Percentiles rank a stretch among this genome's conserved stretches.
Evolutionary conservation across 768 basidiomycete species (phyloP).

Genomic region (Infundibulicybe gibba): DNA sequence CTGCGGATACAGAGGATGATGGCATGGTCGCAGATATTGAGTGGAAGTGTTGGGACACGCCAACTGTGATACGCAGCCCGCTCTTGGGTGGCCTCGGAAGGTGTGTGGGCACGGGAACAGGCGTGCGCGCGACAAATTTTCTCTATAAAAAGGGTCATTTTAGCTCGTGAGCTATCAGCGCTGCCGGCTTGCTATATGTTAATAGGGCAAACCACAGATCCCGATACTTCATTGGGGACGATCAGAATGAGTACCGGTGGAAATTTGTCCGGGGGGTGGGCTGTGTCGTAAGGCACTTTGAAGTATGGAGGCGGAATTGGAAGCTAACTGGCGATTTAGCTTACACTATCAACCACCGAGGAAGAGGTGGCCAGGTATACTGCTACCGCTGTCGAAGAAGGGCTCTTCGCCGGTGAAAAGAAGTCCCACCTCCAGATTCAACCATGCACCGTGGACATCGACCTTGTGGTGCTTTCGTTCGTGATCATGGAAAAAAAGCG

Average conservation of each 20-base stretch:
- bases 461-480: constrained; percentile 51
- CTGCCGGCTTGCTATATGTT: constrained; percentile 1
- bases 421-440: constrained; percentile 44
- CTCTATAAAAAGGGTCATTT: constrained; percentile 38
- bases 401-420: constrained; percentile 43
- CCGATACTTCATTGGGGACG: constrained; percentile 47
- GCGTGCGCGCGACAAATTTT: constrained; percentile 32
- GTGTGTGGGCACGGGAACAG: constrained; percentile 21
- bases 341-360: constrained; percentile 31
- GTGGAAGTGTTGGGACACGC: constrained; percentile 38
- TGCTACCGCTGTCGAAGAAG: constrained; percentile 30
- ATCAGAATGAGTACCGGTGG: constrained; percentile 49
- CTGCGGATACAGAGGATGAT: constrained; percentile 30
- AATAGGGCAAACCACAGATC: constrained; percentile 22
- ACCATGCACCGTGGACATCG: constrained; percentile 45
- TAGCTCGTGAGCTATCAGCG: constrained; percentile 31
- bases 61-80: constrained; percentile 39
- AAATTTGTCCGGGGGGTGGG: constrained; percentile 35
- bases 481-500: constrained; percentile 54
- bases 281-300: constrained; percentile 30
- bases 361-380: constrained; percentile 40
- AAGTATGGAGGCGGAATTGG: no score
- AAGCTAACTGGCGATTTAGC: constrained; percentile 17
- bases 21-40: constrained; percentile 47
- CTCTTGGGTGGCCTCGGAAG: constrained; percentile 28